Percentiles rank a stretch among this genome's conserved stretches.
These are phyloP conservation scores for fission yeast (Schizosaccharomyces pombe) DNA, from an alignment of 805 yeast genomes.

Conservation along the genomic window DNA sequence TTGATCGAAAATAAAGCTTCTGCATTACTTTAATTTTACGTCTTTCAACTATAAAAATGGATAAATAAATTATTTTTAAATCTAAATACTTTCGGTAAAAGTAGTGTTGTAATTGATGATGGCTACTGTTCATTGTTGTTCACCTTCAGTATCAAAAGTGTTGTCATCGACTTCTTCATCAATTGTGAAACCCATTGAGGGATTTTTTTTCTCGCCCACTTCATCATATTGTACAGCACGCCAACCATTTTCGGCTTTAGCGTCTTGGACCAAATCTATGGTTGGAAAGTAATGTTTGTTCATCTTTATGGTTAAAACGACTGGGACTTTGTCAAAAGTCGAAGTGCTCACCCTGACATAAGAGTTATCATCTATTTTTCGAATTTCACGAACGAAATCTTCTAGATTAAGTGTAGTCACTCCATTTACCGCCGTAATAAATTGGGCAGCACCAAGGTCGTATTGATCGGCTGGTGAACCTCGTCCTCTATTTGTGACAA, in stretches of 20 bases:
- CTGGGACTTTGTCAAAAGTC: constrained; percentile 66
- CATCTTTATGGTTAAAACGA: constrained; percentile 65
- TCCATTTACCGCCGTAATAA: constrained; percentile 76
- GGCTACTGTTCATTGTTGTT: not conserved
- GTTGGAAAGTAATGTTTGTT: constrained; percentile 72
- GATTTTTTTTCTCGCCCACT: not conserved
- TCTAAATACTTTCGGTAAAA: not conserved
- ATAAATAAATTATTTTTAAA: not conserved
- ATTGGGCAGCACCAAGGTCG: constrained; percentile 44
- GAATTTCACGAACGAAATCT: constrained; percentile 42
- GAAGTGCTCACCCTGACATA: constrained; percentile 63
- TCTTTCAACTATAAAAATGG: not conserved
- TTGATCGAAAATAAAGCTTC: constrained; percentile 45
- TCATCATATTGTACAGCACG: not conserved
- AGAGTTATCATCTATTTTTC: constrained; percentile 48
- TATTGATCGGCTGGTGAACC: constrained; percentile 79
- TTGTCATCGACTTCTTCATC: constrained; percentile 4
- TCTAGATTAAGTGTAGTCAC: constrained; percentile 44
- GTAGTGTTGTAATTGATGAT: not conserved
- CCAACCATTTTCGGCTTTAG: not conserved
- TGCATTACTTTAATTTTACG: constrained; percentile 29
- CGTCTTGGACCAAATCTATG: constrained; percentile 17
- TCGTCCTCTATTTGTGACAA: constrained; percentile 44
- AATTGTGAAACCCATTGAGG: not conserved
- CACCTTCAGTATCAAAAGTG: not conserved